Base-by-base conservation (phyloP, 352 stramenopile genomes). In the Phytopythium aichiense region DNA sequence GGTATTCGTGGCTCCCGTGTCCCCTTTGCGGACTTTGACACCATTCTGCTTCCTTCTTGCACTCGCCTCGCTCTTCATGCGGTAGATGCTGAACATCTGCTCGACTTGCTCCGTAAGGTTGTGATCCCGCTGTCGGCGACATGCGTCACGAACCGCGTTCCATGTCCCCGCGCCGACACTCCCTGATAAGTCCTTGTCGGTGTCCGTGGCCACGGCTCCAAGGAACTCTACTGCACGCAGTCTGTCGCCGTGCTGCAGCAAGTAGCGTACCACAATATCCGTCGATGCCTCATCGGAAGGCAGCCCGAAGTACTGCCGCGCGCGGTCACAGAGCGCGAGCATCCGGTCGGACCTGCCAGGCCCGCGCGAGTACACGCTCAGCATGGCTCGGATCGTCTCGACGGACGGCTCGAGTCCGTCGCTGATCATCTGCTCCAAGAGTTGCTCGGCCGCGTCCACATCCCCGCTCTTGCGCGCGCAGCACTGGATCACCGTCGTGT, bases 401-500 rank as follows among this genome's bases (percentile, higher is more conserved):
- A 76, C 55, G 11, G 64, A 79, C 16, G 77, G 80, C 18, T 77
- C 67, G 8, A 88, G 22, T 20, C 64, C 67, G 15, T 71, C 63
- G 40, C 2, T 40, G 3, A 83, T 15, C 61, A 91, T 76, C 38
- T 87, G 75, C 0, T 69, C 43, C 58, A 84, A 88, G 43, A 84
- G 74, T 23, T 33, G 37, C 40, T 88, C 61, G 0, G 81, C 84
- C 5, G 49, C 55, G 7, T 54, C 37, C 30, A 88, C 56, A 13
- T 76, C 33, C 15, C 72, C 69, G 49, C 63, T 37, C 48, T 78
- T 71, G 25, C 67, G 69, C 2, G 74, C 77, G 54, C 84, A 91
- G 56, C 81, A 90, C 56, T 80, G 89, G 58, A 93, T 88, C 48
- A 81, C 49, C 52, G 78, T 85, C 5, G 77, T 75, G 61, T 84